Evolutionary conservation across 1,139 yeast species (phyloP), one percentile per base, ranked within the genome.

Genomic region (Debaryomyces udenii): DNA sequence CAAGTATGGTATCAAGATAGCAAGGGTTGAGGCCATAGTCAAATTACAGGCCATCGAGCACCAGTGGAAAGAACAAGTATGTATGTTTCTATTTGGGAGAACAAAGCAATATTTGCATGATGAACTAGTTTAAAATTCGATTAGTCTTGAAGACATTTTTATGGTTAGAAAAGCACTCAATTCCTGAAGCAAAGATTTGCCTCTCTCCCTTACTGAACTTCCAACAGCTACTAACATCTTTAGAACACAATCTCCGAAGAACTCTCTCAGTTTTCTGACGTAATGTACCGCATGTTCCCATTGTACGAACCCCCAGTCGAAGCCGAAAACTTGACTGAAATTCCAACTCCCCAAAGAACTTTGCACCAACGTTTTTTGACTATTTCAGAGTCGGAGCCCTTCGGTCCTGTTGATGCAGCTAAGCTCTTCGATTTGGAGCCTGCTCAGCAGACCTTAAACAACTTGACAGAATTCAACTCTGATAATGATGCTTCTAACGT

Each of bases 381-480:
- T 16, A 84, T 93, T 60, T 93, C 96, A 10, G 98, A 93, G 67
- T 83, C 91, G 15, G 95, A 90, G 66, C 96, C 96, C n/a, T 91
- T 91, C 62, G 97, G 97, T 4, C 96, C 98, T 6, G 78, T 90
- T 6, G 98, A 93, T 59, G 97, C 99, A n/a, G 96, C 99, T 38
- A 71, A 81, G 46, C 78, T 86, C 33, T 80, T 88, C 52, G 90
- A 78, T 35, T 74, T 91, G 50, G 93, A 88, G 59, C 95, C 96
- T 15, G 97, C 98, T 31, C 78, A 81, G 39, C 81, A 76, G 34
- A 86, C 94, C 3, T 74, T 89, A 53, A 80, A 81, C 51, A 77
- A 77, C 55, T 74, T 88, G 49, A 72, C 89, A 9, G 79, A 81
- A 49, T 70, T 76, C 38, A 76, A 78, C 35, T 80, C 78, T 14